Conservation (phyloP, 176 grass and related monocot genomes). For the Miscanthus lutarioriparius region DNA sequence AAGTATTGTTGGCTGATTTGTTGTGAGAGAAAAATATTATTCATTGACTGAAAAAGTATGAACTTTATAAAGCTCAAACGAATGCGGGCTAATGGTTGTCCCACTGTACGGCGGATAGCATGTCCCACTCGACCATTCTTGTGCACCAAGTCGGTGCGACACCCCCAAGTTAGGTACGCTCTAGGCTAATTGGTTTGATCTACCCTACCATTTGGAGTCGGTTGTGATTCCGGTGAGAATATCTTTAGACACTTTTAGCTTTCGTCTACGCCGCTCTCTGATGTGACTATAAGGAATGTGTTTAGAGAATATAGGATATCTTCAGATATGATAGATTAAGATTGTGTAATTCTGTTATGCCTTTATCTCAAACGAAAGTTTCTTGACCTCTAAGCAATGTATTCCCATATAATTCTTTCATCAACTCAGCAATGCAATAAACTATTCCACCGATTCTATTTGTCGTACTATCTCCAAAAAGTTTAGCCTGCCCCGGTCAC, state of each 20-base stretch:
- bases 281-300: background rate
- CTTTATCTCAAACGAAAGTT: background rate
- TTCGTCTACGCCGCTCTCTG: accelerated
- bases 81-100: no score
- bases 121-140: no score
- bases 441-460: background rate
- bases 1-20: no score
- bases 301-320: background rate
- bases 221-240: background rate
- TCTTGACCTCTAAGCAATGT: background rate
- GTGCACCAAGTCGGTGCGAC: no score
- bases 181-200: no score
- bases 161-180: no score
- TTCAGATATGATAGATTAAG: background rate
- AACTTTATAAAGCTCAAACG: no score
- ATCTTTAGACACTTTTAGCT: background rate
- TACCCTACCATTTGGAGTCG: background rate
- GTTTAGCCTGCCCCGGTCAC: background rate
- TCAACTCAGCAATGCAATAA: background rate
- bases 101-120: no score
- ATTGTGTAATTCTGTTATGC: background rate
- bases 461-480: background rate
- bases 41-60: no score
- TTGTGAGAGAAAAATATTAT: no score
- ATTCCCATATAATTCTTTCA: background rate